Conservation (phyloP, 2,329 filamentous ascomycete species). For the Apiospora koreana region DNA sequence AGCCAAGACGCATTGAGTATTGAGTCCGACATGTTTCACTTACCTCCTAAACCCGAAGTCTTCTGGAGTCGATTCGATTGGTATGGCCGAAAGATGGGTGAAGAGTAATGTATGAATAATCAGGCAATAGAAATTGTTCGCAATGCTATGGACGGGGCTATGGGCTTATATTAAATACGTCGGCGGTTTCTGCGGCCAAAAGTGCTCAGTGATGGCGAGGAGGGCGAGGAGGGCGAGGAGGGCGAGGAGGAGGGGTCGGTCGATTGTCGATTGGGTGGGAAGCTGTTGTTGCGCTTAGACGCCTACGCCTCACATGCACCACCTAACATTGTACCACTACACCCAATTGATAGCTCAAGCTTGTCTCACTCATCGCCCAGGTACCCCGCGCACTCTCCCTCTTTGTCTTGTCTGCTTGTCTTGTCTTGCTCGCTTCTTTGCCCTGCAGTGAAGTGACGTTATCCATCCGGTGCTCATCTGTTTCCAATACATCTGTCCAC, state of each 20-base stretch:
- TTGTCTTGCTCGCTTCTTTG: neutral
- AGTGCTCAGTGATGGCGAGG: neutral
- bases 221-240: no score
- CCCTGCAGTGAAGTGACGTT: neutral
- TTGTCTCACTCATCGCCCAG: neutral
- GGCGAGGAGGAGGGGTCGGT: neutral
- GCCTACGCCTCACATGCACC: neutral
- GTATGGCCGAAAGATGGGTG: neutral
- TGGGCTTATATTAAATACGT: neutral
- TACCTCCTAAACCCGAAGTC: neutral
- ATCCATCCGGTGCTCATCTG: neutral
- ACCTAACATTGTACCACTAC: neutral
- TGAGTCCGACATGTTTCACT: neutral
- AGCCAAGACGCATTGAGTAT: neutral
- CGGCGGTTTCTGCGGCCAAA: constrained; percentile 4
- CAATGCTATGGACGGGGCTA: neutral
- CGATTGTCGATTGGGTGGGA: neutral
- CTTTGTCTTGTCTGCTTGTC: no score
- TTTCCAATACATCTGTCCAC: neutral
- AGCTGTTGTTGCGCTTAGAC: neutral
- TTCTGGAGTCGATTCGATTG: neutral
- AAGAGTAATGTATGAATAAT: neutral
- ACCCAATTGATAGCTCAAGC: no score
- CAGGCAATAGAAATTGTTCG: neutral
- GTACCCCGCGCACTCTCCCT: neutral